These are phyloP conservation scores for Lipomyces orientalis DNA, from an alignment of 805 yeast species.

Conservation along the genomic window DNA sequence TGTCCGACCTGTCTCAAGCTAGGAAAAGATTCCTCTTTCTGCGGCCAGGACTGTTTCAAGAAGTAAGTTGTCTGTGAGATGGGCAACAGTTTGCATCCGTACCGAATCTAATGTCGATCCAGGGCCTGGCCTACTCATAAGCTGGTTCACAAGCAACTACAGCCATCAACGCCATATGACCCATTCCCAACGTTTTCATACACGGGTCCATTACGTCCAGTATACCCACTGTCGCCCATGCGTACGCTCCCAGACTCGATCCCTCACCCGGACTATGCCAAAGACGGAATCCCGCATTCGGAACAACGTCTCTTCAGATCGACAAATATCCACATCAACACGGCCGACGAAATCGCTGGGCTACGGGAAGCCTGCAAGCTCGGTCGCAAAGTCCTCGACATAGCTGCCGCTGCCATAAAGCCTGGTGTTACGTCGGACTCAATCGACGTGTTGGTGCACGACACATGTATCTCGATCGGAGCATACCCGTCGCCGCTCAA, in stretches of 20 bases:
- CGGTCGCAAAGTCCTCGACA: constrained; percentile 88
- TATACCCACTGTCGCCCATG: constrained; percentile 78
- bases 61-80: constrained; percentile 16
- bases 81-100: background rate
- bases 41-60: constrained; percentile 83
- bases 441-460: constrained; percentile 82
- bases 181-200: constrained; percentile 84
- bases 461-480: constrained; percentile 83
- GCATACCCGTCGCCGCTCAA: constrained; percentile 95
- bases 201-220: constrained; percentile 76
- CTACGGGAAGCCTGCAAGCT: constrained; percentile 75
- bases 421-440: constrained; percentile 96
- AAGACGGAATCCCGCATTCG: constrained; percentile 73
- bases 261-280: constrained; percentile 81
- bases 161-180: constrained; percentile 54
- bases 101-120: background rate
- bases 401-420: constrained; percentile 78
- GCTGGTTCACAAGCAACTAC: constrained; percentile 49
- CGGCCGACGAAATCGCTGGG: constrained; percentile 71
- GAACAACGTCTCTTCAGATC: constrained; percentile 77
- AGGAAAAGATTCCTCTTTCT: constrained; percentile 67
- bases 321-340: constrained; percentile 66
- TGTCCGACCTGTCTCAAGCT: constrained; percentile 91
- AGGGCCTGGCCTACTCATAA: constrained; percentile 58
- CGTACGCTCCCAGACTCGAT: constrained; percentile 75